Base-by-base conservation (phyloP, 352 stramenopile species). In the Globisporangium apiculatum region DNA sequence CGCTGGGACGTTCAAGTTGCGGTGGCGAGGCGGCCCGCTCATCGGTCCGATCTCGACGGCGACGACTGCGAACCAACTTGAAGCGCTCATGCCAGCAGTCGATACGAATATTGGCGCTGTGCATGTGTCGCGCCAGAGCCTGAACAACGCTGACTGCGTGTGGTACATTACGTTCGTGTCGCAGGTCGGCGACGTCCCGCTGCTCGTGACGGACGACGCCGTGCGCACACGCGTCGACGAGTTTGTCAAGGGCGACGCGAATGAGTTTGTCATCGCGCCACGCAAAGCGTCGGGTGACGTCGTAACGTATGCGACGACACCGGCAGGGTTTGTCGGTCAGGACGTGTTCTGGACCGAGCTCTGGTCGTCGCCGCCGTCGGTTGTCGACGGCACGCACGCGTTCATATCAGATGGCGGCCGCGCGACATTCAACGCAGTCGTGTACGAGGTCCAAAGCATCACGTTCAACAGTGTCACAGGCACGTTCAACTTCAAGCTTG, bases 291-390 rank as follows among this genome's bases (percentile, higher is more conserved):
- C 88, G 10, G 92, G 93, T 2, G 72, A 84, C 14, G 78, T 97
- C 3, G 76, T 99, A 7, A 91, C 80, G 35, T 97, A 99, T 57
- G 75, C 77, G 9, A 88, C 76, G 11, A 64, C 83, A 10, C 77
- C 88, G 0, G 49, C 72, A 1, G 82, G 68, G 31, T 98, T 98
- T 58, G 77, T 90, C 65, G 94, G 94, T 5, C 72, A 79, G 12
- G 96, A 99, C 68, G 46, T 91, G 1, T 99, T 99, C 65, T 99
- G 96, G 75, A 98, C 94, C 1, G 96, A 99, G 64, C 64, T 98
- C 11, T 98, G 93, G 89, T 81, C 80, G 7, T 86, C 86, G 3
- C 69, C 80, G 7, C 72, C 86, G 4, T 76, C 75, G 12, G 67
- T 96, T 3, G 53, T 96, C 17, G 84, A 97, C 56, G 92, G 91